Percentiles rank a stretch among this genome's conserved stretches.
Conservation (phyloP, 192 early-diverging fungal genomes). For the Piromyces finnis region DNA sequence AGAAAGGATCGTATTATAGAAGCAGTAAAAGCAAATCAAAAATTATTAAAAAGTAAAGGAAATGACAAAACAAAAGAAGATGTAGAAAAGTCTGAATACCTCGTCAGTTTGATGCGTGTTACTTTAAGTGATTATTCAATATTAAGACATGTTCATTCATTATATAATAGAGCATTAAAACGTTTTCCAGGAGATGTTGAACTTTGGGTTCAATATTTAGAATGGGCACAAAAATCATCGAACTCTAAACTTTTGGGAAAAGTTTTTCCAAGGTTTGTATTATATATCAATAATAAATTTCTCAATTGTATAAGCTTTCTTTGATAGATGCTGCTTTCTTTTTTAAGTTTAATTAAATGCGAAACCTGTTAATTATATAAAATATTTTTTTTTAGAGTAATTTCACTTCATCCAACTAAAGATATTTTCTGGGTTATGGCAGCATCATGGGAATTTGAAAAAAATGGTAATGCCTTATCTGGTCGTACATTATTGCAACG, state of each 20-base stretch:
- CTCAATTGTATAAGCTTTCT: too few relatives aligned
- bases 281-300: too few relatives aligned
- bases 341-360: too few relatives aligned
- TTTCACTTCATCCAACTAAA: constrained; percentile 71
- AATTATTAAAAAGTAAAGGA: not conserved
- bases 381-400: constrained; percentile 29
- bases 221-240: constrained; percentile 42
- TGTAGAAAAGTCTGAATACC: constrained; percentile 2
- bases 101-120: constrained; percentile 2
- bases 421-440: constrained; percentile 78
- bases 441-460: constrained; percentile 72
- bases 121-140: constrained; percentile 63
- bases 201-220: constrained; percentile 87
- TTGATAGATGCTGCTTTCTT: too few relatives aligned
- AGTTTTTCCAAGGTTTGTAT: constrained; percentile 40
- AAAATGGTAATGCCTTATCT: constrained; percentile 36
- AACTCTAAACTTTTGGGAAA: constrained; percentile 40
- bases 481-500: constrained; percentile 47
- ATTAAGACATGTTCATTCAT: constrained; percentile 46
- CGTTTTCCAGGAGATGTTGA: constrained; percentile 60
- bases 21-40: not conserved
- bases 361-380: too few relatives aligned
- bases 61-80: constrained; percentile 3
- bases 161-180: constrained; percentile 61
- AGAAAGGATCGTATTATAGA: constrained; percentile 40